phyloP scores from a whole-genome alignment of 768 basidiomycete species.

The Lactarius sp. region DNA sequence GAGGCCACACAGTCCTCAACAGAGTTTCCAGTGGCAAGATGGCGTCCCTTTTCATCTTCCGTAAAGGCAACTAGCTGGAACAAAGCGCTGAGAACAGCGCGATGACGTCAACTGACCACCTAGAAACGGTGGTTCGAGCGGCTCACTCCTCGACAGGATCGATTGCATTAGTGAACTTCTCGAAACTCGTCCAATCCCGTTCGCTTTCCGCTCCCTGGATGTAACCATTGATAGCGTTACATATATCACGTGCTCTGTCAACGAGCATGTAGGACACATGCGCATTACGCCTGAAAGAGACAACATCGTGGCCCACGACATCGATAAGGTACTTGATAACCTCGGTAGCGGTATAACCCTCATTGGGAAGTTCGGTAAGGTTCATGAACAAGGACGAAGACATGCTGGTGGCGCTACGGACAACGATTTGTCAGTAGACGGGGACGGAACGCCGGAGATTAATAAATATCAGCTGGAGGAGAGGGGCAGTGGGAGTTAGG shows the following conservation, averaged over 20 bases:
- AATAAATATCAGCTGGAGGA: neutral
- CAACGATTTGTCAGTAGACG: neutral
- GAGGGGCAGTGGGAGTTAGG: neutral
- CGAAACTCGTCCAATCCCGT: slow-evolving; percentile 22
- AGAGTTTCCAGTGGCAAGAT: slow-evolving; percentile 1
- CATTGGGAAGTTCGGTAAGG: neutral
- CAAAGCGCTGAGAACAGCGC: neutral
- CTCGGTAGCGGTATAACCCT: slow-evolving; percentile 23
- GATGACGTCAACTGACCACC: neutral
- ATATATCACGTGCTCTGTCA: slow-evolving; percentile 24
- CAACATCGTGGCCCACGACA: slow-evolving; percentile 18
- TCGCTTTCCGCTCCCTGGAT: slow-evolving; percentile 18
- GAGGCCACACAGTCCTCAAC: slow-evolving; percentile 13
- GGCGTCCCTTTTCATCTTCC: slow-evolving; percentile 15
- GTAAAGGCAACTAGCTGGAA: slow-evolving; percentile 13
- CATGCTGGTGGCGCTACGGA: slow-evolving; percentile 1
- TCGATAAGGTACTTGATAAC: slow-evolving; percentile 25
- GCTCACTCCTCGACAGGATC: slow-evolving; percentile 27
- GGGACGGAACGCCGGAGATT: neutral
- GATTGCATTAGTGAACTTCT: slow-evolving; percentile 24
- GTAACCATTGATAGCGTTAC: slow-evolving; percentile 21
- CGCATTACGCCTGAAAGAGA: slow-evolving; percentile 23
- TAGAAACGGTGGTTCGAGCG: no score
- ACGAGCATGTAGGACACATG: slow-evolving; percentile 26
- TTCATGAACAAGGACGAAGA: neutral